Conservation (phyloP, 2,329 filamentous ascomycete species). For the Metarhizium anisopliae region DNA sequence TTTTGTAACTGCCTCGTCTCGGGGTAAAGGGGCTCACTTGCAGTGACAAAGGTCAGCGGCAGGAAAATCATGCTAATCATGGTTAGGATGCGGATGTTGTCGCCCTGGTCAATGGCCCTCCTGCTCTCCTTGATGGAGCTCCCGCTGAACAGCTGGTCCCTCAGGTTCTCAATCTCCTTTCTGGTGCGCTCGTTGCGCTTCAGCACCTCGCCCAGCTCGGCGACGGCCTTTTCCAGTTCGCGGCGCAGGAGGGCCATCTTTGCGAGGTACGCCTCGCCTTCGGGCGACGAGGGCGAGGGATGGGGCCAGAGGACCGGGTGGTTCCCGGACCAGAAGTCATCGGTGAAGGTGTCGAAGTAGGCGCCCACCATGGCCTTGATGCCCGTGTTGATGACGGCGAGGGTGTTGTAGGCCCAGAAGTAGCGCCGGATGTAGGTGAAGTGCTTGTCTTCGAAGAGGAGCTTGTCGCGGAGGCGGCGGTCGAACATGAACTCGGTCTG, state of each 20-base stretch:
- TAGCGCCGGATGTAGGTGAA: constrained; percentile 54
- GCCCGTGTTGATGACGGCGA: constrained; percentile 49
- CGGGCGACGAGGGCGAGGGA: constrained; percentile 32
- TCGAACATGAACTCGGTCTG: constrained; percentile 50
- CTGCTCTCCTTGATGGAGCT: constrained; percentile 54
- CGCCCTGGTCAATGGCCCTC: constrained; percentile 53
- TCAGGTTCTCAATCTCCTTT: constrained; percentile 45
- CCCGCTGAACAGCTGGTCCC: constrained; percentile 54
- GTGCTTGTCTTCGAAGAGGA: constrained; percentile 51
- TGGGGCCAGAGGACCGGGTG: constrained; percentile 49
- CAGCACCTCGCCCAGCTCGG: constrained; percentile 36
- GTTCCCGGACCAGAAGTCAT: constrained; percentile 48
- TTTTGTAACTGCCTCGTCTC: too few species aligned
- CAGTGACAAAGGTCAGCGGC: constrained; percentile 52
- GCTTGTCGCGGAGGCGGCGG: constrained; percentile 42
- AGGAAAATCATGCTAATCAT: constrained; percentile 53
- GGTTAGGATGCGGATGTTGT: constrained; percentile 52
- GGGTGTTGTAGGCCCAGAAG: constrained; percentile 54
- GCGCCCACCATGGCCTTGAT: constrained; percentile 49
- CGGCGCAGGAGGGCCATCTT: constrained; percentile 35
- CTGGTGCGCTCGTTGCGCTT: constrained; percentile 43
- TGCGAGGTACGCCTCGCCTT: constrained; percentile 38
- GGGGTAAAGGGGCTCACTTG: constrained; percentile 13
- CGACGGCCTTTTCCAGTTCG: constrained; percentile 43
- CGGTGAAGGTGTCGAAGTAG: constrained; percentile 48